Evolutionary conservation across 768 basidiomycete species (phyloP).

Genomic region (Boletus reticulatus): DNA sequence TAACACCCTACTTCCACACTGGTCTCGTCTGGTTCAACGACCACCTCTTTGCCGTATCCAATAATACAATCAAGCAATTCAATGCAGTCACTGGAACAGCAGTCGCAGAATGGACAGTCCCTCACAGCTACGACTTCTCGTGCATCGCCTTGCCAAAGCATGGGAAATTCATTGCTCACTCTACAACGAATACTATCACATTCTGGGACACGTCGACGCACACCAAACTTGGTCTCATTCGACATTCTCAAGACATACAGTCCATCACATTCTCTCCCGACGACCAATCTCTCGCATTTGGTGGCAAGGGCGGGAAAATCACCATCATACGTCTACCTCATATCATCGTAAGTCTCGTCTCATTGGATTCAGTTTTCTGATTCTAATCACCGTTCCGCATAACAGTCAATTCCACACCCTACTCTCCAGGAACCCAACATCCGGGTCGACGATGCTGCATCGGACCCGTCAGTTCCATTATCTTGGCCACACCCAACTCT

Average conservation of each 20-base stretch:
- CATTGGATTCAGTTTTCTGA: background rate
- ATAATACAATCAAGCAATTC: background rate
- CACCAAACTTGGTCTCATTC: background rate
- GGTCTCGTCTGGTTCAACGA: no score
- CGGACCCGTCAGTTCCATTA: background rate
- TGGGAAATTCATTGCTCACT: background rate
- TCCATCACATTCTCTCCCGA: background rate
- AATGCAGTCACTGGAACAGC: background rate
- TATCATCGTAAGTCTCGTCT: background rate
- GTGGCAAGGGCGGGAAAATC: background rate
- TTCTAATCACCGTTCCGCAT: background rate
- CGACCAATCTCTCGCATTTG: background rate
- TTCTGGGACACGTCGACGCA: background rate
- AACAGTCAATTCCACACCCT: background rate
- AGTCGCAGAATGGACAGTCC: background rate
- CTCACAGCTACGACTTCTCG: background rate
- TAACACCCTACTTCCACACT: no score
- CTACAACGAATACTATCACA: background rate
- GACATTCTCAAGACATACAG: background rate
- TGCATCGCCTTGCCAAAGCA: background rate
- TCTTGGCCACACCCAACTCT: background rate
- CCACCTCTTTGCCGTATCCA: background rate
- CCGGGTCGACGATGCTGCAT: no score
- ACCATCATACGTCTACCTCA: background rate
- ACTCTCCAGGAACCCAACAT: no score